Evolutionary conservation across 2,329 filamentous ascomycete genomes (phyloP).

Genomic region (Aspergillus sp.): DNA sequence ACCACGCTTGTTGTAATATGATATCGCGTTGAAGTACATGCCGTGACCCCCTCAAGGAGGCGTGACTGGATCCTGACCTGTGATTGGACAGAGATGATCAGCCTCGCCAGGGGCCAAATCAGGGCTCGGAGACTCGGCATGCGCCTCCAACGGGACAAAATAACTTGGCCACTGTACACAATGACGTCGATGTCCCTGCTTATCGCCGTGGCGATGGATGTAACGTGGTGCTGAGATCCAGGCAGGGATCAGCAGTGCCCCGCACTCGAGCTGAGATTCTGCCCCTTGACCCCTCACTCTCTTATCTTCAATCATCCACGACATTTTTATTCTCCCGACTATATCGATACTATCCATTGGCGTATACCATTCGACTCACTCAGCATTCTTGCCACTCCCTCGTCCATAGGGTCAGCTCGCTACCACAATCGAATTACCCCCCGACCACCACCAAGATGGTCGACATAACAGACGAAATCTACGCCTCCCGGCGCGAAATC

Average conservation of each 20-base stretch:
- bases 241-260: not conserved
- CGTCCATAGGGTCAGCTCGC: not conserved
- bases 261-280: not conserved
- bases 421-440: not conserved
- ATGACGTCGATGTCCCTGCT: not conserved
- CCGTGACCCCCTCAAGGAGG: no score
- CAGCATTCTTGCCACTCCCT: not conserved
- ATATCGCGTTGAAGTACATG: no score
- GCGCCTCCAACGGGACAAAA: not conserved
- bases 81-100: not conserved
- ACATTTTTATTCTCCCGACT: not conserved
- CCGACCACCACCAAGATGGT: not conserved
- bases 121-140: not conserved
- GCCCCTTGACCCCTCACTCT: not conserved
- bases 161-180: not conserved
- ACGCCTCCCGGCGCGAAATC: not conserved
- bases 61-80: not conserved
- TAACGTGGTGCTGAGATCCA: not conserved
- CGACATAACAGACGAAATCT: not conserved
- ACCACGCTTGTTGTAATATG: no score
- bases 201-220: not conserved
- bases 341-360: no score
- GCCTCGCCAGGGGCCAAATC: not conserved
- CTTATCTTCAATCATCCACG: not conserved
- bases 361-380: not conserved